Evolutionary conservation across 208 protist genomes (phyloP).

Genomic region (Herpetomonas tarakana): DNA sequence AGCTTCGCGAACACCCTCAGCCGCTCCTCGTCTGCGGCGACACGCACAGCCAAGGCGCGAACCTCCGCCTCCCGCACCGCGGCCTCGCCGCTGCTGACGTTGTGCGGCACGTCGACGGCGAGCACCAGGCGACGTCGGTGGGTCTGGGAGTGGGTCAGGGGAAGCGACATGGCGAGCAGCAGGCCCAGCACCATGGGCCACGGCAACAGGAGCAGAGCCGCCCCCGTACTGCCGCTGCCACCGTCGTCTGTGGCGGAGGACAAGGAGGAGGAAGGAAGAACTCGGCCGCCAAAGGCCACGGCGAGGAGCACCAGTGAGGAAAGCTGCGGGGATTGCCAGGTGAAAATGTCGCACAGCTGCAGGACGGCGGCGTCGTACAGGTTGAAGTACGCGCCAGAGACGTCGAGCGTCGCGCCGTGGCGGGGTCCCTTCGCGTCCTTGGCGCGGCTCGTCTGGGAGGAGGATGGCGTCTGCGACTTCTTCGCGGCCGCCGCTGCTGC

Average conservation of each 20-base stretch:
- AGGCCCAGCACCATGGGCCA: constrained; percentile 19
- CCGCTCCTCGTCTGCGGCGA: not conserved
- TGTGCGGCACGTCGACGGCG: not conserved
- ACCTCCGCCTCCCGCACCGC: not conserved
- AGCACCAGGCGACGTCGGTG: not conserved
- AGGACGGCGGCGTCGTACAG: constrained; percentile 25
- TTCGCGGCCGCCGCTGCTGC: not conserved
- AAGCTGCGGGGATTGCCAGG: constrained; percentile 30
- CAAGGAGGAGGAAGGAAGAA: not conserved
- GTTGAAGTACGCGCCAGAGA: constrained; percentile 1
- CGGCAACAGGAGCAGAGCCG: not conserved
- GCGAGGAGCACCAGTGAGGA: constrained; percentile 17
- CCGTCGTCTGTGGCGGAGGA: not conserved
- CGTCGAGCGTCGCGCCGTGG: not conserved
- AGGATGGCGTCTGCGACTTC: not conserved
- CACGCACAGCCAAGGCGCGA: not conserved
- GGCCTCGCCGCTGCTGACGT: not conserved
- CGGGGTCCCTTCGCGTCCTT: not conserved
- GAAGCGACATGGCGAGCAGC: constrained; percentile 4
- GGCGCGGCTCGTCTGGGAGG: not conserved
- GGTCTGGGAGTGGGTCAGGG: constrained; percentile 1
- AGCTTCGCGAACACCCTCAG: not conserved
- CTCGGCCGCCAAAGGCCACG: not conserved
- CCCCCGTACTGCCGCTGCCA: not conserved
- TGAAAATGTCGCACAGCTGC: constrained; percentile 24